phyloP scores from a whole-genome alignment of 257 asterid genomes.

The Primulina huaijiensis region DNA sequence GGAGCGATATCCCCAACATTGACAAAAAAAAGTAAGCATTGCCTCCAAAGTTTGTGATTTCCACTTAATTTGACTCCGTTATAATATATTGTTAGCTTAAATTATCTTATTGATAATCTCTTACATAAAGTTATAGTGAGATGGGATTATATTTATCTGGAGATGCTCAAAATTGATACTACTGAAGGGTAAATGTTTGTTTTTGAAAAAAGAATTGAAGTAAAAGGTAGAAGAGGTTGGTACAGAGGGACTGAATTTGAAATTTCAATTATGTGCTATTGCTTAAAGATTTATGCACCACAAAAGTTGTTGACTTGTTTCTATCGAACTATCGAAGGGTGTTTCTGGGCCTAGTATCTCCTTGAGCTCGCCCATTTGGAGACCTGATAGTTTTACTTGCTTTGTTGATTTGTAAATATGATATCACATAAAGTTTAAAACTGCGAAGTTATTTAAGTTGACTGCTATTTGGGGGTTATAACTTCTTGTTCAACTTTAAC shows the following conservation, averaged over 20 bases:
- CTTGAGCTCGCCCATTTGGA: neutral
- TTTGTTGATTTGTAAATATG: no score
- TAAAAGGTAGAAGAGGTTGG: neutral
- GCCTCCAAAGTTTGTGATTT: conserved; percentile 2
- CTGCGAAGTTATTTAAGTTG: neutral
- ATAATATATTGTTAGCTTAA: neutral
- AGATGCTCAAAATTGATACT: neutral
- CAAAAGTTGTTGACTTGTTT: neutral
- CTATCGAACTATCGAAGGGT: neutral
- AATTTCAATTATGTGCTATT: neutral
- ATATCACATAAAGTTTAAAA: neutral
- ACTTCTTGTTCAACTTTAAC: no score
- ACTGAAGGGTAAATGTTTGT: neutral
- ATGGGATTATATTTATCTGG: neutral
- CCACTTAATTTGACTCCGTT: neutral
- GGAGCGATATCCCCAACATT: conserved; percentile 60
- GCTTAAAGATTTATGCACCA: neutral
- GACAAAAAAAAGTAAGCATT: conserved; percentile 64
- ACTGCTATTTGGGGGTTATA: neutral
- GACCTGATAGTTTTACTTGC: neutral
- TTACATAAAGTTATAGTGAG: neutral
- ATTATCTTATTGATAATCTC: neutral
- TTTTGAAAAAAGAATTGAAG: no score
- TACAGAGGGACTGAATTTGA: neutral
- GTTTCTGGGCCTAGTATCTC: neutral